Base-by-base conservation (phyloP, 768 basidiomycete genomes). In the Panaeolus cyanescens region DNA sequence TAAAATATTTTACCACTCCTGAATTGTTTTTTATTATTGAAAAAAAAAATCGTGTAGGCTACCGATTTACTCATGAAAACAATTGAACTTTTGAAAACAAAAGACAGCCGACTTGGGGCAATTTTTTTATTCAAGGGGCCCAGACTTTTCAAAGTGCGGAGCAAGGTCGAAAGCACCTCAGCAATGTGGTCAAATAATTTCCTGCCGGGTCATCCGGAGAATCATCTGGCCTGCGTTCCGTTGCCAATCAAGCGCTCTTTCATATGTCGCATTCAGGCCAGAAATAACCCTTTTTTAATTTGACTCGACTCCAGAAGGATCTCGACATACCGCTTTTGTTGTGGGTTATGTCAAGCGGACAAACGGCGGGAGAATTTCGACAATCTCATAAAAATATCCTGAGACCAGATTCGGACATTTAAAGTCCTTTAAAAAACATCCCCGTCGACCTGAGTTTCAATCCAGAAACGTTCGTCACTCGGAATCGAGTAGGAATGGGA, bases 211-310 rank as follows among this genome's bases (percentile, higher is more conserved):
- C 39, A 50, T 50, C 45, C 45, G 45, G n/a, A 28, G 25, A 50
- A 28, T 40, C 39, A 20, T 40, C 17, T 20, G 19, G 7, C 5
- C n/a, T 3, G 22, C 30, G 15, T 25, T 13, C 25, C 25, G 12
- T 30, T 50, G 19, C 20, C 8, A 50, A 50, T 50, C 25, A 28
- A 50, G 45, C 45, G 45, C 45, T 50, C 45, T 25, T n/a, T 28
- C 25, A 50, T 28, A 50, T 50, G n/a, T 39, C 33, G 6, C 33
- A 7, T 39, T 19, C 17, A 20, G 25, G 45, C 45, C 45, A 50
- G 22, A 50, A 50, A 50, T 42, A 50, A 50, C 45, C 45, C n/a
- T n/a, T 28, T 50, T 50, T 50, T 50, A 10, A 50, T 50, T 50
- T 25, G 25, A 10, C 10, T 28, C 25, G 25, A 15, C 25, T 50